Conservation (phyloP, 139 green algal species). For the Chlamydomonas urium region DNA sequence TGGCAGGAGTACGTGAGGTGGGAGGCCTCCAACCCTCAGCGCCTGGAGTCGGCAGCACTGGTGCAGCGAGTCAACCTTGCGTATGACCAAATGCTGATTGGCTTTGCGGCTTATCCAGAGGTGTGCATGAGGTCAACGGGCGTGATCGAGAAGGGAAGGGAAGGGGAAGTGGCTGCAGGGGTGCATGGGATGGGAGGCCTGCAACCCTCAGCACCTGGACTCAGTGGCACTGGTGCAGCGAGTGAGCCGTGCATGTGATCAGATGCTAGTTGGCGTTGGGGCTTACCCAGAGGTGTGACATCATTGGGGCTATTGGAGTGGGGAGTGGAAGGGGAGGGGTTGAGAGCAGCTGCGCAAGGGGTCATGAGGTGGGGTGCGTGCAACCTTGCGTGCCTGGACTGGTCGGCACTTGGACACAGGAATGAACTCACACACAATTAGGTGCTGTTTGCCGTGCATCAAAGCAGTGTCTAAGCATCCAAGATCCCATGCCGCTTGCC, state of each 20-base stretch:
- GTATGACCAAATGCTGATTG: slow-evolving; percentile 79
- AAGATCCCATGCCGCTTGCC: neutral
- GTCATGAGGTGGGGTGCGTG: neutral
- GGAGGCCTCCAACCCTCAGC: slow-evolving; percentile 58
- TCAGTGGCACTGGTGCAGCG: slow-evolving; percentile 30
- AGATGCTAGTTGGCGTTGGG: slow-evolving; percentile 68
- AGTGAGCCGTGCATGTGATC: slow-evolving; percentile 61
- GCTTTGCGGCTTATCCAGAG: slow-evolving; percentile 72
- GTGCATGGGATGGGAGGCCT: slow-evolving; percentile 72
- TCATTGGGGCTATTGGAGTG: slow-evolving; percentile 1
- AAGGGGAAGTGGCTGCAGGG: slow-evolving; percentile 33
- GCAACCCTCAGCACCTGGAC: slow-evolving; percentile 39
- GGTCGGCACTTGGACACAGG: neutral
- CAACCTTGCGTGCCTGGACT: neutral
- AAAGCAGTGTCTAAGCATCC: neutral
- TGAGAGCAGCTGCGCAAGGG: neutral
- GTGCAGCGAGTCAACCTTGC: slow-evolving; percentile 62
- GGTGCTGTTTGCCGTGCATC: neutral
- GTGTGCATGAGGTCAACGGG: slow-evolving; percentile 35
- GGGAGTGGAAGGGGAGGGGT: neutral
- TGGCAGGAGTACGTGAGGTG: slow-evolving; percentile 75
- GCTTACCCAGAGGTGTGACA: slow-evolving; percentile 66
- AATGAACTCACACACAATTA: neutral
- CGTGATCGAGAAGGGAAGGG: too few relatives aligned
- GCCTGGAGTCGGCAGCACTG: slow-evolving; percentile 19